Evolutionary conservation across 2,329 filamentous ascomycete species (phyloP).

Genomic region (Fusarium setosum): DNA sequence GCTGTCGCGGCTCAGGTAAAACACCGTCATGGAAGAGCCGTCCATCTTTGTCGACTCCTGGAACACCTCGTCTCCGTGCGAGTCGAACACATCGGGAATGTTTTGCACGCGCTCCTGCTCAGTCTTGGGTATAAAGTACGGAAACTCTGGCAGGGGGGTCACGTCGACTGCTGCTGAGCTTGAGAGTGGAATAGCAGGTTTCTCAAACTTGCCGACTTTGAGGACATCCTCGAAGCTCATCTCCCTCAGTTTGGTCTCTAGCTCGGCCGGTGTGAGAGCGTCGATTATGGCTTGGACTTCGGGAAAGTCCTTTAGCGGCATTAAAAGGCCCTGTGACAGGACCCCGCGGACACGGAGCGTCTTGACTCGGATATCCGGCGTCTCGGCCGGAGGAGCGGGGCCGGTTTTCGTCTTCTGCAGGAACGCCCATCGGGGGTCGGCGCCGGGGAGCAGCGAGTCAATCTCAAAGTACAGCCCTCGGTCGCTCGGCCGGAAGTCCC

Average conservation of each 20-base stretch:
- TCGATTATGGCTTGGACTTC: slow-evolving; percentile 16
- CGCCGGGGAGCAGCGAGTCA: slow-evolving; percentile 35
- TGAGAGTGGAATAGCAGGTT: background rate
- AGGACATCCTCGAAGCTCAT: slow-evolving; percentile 34
- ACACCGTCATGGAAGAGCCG: slow-evolving; percentile 51
- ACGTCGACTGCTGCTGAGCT: background rate
- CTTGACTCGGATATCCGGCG: slow-evolving; percentile 31
- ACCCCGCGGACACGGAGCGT: slow-evolving; percentile 29
- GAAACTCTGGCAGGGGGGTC: slow-evolving; percentile 26
- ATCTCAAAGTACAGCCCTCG: slow-evolving; percentile 38
- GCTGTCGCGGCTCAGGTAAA: slow-evolving; percentile 46
- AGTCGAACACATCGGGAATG: slow-evolving; percentile 25
- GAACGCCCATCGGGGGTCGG: slow-evolving; percentile 30
- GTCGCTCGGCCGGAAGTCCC: slow-evolving; percentile 27
- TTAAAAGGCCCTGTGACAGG: slow-evolving; percentile 37
- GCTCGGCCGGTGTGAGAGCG: background rate
- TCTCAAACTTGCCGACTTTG: slow-evolving; percentile 35
- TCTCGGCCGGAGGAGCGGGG: background rate
- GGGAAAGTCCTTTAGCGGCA: slow-evolving; percentile 33
- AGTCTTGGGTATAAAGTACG: slow-evolving; percentile 34
- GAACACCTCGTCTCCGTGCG: slow-evolving; percentile 39
- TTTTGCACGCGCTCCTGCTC: slow-evolving; percentile 42
- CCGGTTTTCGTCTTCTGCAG: slow-evolving; percentile 14
- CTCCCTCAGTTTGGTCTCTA: slow-evolving; percentile 10
- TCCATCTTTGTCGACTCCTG: slow-evolving; percentile 55